Evolutionary conservation across 2,329 filamentous ascomycete species (phyloP), one percentile per base, ranked within the genome.

Genomic region (Bipolaris bicolor): DNA sequence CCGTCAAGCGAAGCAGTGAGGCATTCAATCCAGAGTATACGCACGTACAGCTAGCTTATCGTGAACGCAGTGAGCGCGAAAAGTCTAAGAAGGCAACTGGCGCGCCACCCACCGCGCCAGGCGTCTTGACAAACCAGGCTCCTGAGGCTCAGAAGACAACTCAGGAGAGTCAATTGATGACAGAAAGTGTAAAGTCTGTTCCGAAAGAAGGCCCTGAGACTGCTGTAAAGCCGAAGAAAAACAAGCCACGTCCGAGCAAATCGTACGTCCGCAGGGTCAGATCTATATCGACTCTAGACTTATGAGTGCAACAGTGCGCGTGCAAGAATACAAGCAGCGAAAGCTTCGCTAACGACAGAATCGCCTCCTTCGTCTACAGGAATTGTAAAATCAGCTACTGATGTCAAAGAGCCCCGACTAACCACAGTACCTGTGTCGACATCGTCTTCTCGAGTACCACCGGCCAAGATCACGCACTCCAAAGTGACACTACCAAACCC

Each of bases 261-360:
- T 26, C 46, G 46, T 49, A 49, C 20, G 46, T 39, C 7, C 5
- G 31, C 31, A 39, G 7, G 31, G 9, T 9, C 11, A 15, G 2
- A 49, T 15, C 5, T 37, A 24, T 18, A 26, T 6, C 11, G 10
- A 29, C 22, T 29, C 15, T 11, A 39, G 7, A 11, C 46, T 49
- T 34, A 39, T 7, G 7, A 9, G 13, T 2, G 26, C 10, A 5
- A 16, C 11, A 49, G 46, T 18, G 46, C 24, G 22, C 46, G 46
- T 29, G 46, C 46, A 39, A 49, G 7, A 15, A 49, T 18, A 39
- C 34, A 34, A 39, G 46, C 46, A 39, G 46, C 46, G 10, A 49
- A 49, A 29, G 46, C 34, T 29, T n/a, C 24, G 18, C 9, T 11
- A 13, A 10, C 2, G 5, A 16, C 5, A 31, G 34, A 49, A 16